Evolutionary conservation across 331 rosid genomes (phyloP).

Genomic region (Malus hybrid): DNA sequence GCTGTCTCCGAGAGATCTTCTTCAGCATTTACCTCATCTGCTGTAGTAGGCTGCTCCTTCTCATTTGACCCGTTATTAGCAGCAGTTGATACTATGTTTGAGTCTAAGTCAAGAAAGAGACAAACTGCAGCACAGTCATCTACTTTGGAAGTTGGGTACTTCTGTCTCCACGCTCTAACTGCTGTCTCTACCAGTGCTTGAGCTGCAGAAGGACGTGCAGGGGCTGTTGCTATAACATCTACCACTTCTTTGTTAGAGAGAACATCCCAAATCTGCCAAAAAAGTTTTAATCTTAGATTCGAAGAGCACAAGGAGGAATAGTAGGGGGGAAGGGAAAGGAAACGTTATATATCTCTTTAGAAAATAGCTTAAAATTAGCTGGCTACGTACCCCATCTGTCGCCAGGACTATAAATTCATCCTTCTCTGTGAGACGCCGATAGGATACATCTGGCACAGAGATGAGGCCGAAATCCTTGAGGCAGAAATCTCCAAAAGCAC

Average conservation of each 20-base stretch:
- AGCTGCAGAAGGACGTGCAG: constrained; percentile 60
- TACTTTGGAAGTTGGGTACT: constrained; percentile 89
- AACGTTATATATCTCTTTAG: background rate
- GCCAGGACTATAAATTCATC: constrained; percentile 90
- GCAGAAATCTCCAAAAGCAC: constrained; percentile 98
- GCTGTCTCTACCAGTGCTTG: constrained; percentile 83
- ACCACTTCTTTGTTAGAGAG: constrained; percentile 92
- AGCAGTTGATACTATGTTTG: constrained; percentile 31
- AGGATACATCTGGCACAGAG: constrained; percentile 87
- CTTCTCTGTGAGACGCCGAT: constrained; percentile 52
- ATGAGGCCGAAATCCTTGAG: constrained; percentile 94
- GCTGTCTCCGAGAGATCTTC: constrained; percentile 20
- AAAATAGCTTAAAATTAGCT: background rate
- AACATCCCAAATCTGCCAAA: constrained; percentile 86
- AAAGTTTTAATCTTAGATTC: background rate
- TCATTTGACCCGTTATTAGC: constrained; percentile 39
- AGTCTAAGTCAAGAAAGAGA: constrained; percentile 60
- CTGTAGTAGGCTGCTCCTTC: constrained; percentile 34
- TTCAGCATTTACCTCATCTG: constrained; percentile 20
- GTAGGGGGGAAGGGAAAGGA: background rate
- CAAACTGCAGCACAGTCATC: constrained; percentile 97
- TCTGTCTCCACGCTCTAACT: constrained; percentile 68
- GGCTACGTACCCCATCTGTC: constrained; percentile 79
- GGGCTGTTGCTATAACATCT: constrained; percentile 73
- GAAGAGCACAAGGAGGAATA: background rate